Evolutionary conservation across 805 yeast species (phyloP).

Genomic region (Candida rishiriensis): DNA sequence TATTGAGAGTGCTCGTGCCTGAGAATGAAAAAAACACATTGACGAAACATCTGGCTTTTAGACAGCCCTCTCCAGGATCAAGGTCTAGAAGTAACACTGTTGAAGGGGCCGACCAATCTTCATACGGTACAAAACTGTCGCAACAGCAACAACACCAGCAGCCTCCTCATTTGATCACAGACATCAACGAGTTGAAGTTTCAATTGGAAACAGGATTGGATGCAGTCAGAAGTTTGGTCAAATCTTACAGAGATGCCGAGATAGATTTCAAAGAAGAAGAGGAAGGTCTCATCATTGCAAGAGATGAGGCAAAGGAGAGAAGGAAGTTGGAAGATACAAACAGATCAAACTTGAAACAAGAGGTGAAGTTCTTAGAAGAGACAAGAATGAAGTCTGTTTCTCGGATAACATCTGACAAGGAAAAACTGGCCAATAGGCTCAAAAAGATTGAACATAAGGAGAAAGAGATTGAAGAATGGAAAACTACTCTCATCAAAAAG

Average conservation of each 20-base stretch:
- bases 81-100: slow-evolving; percentile 34
- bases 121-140: neutral
- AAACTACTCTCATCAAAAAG: slow-evolving; percentile 23
- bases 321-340: slow-evolving; percentile 38
- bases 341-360: slow-evolving; percentile 35
- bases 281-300: slow-evolving; percentile 27
- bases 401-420: slow-evolving; percentile 32
- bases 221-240: slow-evolving; percentile 33
- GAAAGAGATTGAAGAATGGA: slow-evolving; percentile 33
- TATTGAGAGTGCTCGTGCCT: slow-evolving; percentile 31
- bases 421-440: slow-evolving; percentile 23
- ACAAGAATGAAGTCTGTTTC: slow-evolving; percentile 33
- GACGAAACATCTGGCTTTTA: slow-evolving; percentile 26
- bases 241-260: slow-evolving; percentile 29
- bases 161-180: slow-evolving; percentile 31
- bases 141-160: slow-evolving; percentile 3
- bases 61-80: slow-evolving; percentile 19
- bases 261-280: slow-evolving; percentile 38
- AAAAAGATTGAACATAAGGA: slow-evolving; percentile 32
- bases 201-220: slow-evolving; percentile 38
- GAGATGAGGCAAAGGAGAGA: slow-evolving; percentile 35
- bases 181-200: slow-evolving; percentile 40
- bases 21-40: slow-evolving; percentile 29
- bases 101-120: slow-evolving; percentile 12
- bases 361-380: slow-evolving; percentile 39